phyloP scores from a whole-genome alignment of 176 grass and related monocot species.

The Zizania latifolia region DNA sequence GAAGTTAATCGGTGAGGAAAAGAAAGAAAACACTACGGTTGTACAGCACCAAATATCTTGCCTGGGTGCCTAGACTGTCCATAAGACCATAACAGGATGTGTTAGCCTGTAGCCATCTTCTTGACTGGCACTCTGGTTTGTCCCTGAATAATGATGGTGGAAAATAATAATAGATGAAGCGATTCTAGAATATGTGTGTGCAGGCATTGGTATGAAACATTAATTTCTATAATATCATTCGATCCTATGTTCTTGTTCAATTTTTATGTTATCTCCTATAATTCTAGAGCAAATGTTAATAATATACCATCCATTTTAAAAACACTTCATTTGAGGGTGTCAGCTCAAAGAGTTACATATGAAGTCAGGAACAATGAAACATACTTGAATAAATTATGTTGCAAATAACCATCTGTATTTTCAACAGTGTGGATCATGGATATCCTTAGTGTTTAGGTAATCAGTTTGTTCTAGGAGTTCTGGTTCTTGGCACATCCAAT shows the following conservation, averaged over 20 bases:
- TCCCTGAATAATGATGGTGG: background rate
- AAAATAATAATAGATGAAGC: background rate
- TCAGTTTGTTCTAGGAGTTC: too few species aligned
- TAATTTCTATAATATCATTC: background rate
- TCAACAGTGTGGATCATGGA: background rate
- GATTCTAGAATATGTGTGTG: background rate
- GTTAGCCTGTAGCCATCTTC: background rate
- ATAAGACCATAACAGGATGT: too few species aligned
- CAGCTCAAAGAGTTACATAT: background rate
- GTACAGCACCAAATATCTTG: too few species aligned
- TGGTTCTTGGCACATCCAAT: too few species aligned
- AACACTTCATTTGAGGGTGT: too few species aligned
- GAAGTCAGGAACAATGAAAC: background rate
- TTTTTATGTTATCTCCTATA: background rate
- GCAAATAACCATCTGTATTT: background rate
- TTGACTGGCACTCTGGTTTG: background rate
- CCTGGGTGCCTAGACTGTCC: too few species aligned
- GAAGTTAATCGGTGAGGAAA: too few species aligned
- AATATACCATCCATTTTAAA: background rate
- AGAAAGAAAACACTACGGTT: too few species aligned
- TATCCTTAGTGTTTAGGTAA: background rate
- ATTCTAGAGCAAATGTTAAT: background rate
- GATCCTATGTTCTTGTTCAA: background rate
- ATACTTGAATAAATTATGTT: background rate
- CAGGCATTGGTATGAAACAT: background rate